Conservation (phyloP, 1,284 basidiomycete species). For the Fomitopsis schrenkii region DNA sequence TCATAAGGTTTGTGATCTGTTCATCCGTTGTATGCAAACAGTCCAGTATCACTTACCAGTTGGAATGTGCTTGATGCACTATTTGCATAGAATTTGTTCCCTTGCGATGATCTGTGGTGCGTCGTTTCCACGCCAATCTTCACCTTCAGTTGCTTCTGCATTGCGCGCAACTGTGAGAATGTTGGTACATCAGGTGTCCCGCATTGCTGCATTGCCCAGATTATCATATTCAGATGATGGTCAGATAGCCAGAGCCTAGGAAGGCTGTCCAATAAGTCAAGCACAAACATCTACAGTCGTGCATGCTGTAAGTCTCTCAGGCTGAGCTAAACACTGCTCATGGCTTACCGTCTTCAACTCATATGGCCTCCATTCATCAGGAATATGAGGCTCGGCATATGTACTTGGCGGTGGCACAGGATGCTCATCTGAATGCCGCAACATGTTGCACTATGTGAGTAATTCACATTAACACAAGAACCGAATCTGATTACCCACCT, state of each 20-base stretch:
- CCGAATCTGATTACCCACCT: too few relatives aligned
- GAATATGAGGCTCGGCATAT: too few relatives aligned
- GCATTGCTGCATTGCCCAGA: neutral
- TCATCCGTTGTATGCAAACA: neutral
- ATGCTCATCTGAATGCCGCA: too few relatives aligned
- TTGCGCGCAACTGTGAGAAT: neutral
- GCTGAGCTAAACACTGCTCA: too few relatives aligned
- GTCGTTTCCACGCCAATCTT: neutral
- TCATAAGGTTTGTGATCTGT: too few relatives aligned
- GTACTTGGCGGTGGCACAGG: too few relatives aligned
- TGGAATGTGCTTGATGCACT: neutral
- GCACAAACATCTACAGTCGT: neutral
- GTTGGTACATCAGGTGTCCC: neutral
- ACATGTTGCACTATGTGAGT: too few relatives aligned
- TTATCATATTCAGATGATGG: neutral
- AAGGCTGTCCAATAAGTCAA: neutral
- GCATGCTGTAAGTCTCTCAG: too few relatives aligned
- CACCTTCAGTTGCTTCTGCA: neutral
- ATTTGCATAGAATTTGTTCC: neutral
- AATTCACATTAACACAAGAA: too few relatives aligned
- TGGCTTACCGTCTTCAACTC: too few relatives aligned
- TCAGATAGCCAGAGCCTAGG: neutral
- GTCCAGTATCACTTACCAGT: neutral
- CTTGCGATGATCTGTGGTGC: neutral
- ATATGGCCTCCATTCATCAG: too few relatives aligned